phyloP scores from a whole-genome alignment of 129 eudicot genomes.

The Ambrosia trifida region DNA sequence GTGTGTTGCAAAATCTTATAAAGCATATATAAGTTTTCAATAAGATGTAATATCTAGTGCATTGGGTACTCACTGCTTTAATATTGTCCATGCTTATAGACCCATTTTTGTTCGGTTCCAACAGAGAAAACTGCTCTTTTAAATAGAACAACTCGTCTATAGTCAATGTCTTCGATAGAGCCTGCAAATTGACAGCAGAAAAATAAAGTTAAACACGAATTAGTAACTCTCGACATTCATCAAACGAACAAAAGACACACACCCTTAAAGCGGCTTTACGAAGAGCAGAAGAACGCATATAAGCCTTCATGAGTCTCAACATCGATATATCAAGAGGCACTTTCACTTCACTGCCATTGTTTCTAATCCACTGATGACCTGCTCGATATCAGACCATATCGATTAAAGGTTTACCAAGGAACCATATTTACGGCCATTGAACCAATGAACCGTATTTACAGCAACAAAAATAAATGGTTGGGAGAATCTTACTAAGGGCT shows the following conservation, averaged over 20 bases:
- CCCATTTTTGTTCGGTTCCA: slow-evolving; percentile 84
- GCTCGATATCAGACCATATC: slow-evolving; percentile 26
- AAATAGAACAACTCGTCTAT: slow-evolving; percentile 73
- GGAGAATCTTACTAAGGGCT: slow-evolving; percentile 64
- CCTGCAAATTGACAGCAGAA: slow-evolving; percentile 43
- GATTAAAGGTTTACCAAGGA: background rate
- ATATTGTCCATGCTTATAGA: slow-evolving; percentile 77
- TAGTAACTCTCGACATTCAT: background rate
- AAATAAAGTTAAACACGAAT: background rate
- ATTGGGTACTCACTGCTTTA: slow-evolving; percentile 53
- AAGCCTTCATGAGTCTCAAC: slow-evolving; percentile 73
- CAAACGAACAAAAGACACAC: slow-evolving; percentile 19
- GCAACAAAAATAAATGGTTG: background rate
- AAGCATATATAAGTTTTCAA: background rate
- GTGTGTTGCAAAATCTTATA: background rate
- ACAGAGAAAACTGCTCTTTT: slow-evolving; percentile 68
- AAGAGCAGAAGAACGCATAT: slow-evolving; percentile 91
- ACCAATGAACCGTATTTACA: background rate
- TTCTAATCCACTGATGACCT: slow-evolving; percentile 93
- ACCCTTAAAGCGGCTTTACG: slow-evolving; percentile 90
- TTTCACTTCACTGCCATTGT: slow-evolving; percentile 46
- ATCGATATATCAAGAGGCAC: slow-evolving; percentile 75
- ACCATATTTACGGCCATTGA: background rate
- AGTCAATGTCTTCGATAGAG: slow-evolving; percentile 84
- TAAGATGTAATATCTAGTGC: slow-evolving; percentile 20